Conservation (phyloP, 768 basidiomycete species). For the Lactifluus volemus region DNA sequence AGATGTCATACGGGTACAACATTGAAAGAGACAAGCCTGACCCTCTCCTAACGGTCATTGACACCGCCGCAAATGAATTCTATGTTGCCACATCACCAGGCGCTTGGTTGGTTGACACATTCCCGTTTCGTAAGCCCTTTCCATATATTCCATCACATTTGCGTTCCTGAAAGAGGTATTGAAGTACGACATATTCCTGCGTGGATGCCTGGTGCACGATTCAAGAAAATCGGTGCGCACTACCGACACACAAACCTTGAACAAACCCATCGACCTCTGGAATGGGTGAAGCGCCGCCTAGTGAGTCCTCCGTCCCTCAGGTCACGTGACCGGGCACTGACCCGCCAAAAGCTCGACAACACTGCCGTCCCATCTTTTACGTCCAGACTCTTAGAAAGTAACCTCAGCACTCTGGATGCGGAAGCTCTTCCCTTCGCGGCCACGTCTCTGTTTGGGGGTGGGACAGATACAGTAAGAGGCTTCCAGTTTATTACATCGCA, state of each 20-base stretch:
- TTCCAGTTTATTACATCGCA: neutral
- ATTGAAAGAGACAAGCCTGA: slow-evolving; percentile 3
- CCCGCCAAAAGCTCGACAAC: neutral
- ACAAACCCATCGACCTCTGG: slow-evolving; percentile 12
- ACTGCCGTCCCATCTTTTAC: slow-evolving; percentile 1
- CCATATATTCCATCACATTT: neutral
- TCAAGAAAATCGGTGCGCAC: slow-evolving; percentile 10
- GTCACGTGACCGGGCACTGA: neutral
- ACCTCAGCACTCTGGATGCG: neutral
- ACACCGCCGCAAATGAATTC: slow-evolving; percentile 10
- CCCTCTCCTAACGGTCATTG: slow-evolving; percentile 4
- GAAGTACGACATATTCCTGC: slow-evolving; percentile 16
- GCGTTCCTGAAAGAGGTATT: neutral
- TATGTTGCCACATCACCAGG: slow-evolving; percentile 6
- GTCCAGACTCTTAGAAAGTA: neutral
- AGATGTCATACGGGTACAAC: slow-evolving; percentile 7
- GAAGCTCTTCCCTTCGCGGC: neutral
- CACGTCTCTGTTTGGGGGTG: slow-evolving; percentile 11
- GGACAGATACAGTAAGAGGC: slow-evolving; percentile 9
- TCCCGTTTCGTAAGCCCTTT: neutral
- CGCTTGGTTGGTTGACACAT: slow-evolving; percentile 5
- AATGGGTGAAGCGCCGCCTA: slow-evolving; percentile 18
- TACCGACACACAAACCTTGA: slow-evolving; percentile 8
- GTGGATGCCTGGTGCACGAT: slow-evolving; percentile 21
- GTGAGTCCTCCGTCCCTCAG: neutral